These are phyloP conservation scores for Emmonsiellopsis sp. DNA, from an alignment of 2,329 filamentous ascomycete species.

Conservation along the genomic window DNA sequence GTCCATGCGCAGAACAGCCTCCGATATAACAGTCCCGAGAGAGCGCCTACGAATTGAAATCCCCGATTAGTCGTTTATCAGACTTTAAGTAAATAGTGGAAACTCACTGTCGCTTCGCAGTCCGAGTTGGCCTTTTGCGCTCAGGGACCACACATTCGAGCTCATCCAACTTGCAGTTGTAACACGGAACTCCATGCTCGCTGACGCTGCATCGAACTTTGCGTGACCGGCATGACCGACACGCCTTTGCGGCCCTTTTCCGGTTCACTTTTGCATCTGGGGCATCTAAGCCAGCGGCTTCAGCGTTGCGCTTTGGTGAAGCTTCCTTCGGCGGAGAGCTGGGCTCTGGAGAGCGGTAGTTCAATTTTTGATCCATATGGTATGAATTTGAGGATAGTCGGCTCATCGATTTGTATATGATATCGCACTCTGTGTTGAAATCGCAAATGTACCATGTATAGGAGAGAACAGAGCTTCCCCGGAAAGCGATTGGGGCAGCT, in stretches of 20 bases:
- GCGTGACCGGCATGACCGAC: constrained; percentile 39
- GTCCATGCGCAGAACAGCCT: constrained; percentile 1
- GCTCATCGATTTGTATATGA: neutral
- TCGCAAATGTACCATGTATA: neutral
- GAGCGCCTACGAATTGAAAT: constrained; percentile 4
- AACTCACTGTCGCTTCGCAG: constrained; percentile 4
- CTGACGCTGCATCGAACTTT: constrained; percentile 44
- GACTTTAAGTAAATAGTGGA: no score
- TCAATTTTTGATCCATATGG: neutral
- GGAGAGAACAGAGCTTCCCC: neutral
- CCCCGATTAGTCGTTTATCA: neutral
- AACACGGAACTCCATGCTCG: constrained; percentile 31
- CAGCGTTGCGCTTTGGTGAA: constrained; percentile 5
- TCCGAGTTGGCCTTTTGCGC: constrained; percentile 9
- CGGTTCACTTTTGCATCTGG: constrained; percentile 37
- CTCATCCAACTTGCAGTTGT: constrained; percentile 17
- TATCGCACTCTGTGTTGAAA: neutral
- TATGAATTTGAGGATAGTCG: neutral
- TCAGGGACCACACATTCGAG: constrained; percentile 13
- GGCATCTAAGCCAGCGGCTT: constrained; percentile 5
- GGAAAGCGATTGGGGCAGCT: neutral
- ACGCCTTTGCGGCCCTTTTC: constrained; percentile 46
- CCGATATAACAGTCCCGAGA: constrained; percentile 5
- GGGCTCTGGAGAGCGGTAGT: constrained; percentile 1
- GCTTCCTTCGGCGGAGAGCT: neutral